Conservation (phyloP, 805 yeast species). For the Metschnikowia arizonensis region DNA sequence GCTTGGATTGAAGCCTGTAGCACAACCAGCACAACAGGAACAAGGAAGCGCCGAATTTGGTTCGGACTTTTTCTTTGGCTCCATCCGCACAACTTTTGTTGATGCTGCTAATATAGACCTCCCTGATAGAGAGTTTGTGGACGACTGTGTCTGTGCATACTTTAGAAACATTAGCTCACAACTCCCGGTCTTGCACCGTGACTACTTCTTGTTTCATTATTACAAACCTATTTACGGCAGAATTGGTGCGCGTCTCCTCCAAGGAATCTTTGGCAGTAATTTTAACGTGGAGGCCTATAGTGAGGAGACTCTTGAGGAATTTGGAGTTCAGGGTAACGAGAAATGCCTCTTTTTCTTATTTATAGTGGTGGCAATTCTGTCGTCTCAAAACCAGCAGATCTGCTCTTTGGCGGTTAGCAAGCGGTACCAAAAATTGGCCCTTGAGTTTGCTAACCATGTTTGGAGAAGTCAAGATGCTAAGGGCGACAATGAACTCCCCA, state of each 20-base stretch:
- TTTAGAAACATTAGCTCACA: constrained; percentile 14
- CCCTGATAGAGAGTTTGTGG: constrained; percentile 10
- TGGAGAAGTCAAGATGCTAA: constrained; percentile 8
- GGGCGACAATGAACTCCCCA: constrained; percentile 6
- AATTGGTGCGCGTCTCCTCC: constrained; percentile 1
- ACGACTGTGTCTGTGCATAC: constrained; percentile 9
- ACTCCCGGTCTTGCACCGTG: constrained; percentile 17
- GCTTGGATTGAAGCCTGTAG: background rate
- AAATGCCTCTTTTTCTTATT: constrained; percentile 16
- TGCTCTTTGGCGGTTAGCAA: constrained; percentile 9
- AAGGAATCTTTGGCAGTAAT: constrained; percentile 3
- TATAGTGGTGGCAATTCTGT: constrained; percentile 17
- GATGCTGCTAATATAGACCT: constrained; percentile 4
- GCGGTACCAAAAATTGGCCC: constrained; percentile 12
- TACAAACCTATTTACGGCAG: constrained; percentile 16
- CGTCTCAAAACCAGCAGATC: constrained; percentile 16
- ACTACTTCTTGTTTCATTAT: constrained; percentile 13
- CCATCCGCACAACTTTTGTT: background rate
- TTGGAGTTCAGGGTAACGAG: background rate
- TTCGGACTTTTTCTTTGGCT: background rate
- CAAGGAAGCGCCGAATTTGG: background rate
- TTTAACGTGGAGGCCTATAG: background rate
- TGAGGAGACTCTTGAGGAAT: constrained; percentile 2
- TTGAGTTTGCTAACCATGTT: constrained; percentile 10
- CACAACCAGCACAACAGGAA: background rate